These are phyloP conservation scores for Lactarius indigo DNA, from an alignment of 768 basidiomycete genomes.

Conservation along the genomic window DNA sequence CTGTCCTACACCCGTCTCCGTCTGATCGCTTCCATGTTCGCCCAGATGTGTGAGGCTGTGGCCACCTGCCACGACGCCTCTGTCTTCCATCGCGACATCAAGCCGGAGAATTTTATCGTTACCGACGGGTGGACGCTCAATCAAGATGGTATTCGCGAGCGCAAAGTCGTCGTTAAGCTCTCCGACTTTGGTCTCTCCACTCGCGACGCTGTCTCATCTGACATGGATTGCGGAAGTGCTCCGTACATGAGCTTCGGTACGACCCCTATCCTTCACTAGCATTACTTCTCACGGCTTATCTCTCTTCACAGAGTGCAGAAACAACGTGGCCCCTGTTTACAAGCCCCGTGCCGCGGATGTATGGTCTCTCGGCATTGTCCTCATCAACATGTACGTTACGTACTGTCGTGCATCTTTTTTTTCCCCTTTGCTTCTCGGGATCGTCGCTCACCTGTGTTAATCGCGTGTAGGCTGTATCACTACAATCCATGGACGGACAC, in stretches of 20 bases:
- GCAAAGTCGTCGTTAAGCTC: constrained; percentile 93
- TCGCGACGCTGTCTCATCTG: constrained; percentile 79
- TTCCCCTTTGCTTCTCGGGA: constrained; percentile 11
- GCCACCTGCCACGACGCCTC: constrained; percentile 88
- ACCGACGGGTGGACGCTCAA: constrained; percentile 68
- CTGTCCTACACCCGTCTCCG: constrained; percentile 85
- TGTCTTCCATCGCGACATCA: constrained; percentile 97
- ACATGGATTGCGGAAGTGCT: constrained; percentile 98
- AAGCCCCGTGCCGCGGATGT: constrained; percentile 94
- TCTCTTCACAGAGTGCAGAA: constrained; percentile 77
- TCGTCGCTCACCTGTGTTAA: constrained; percentile 16
- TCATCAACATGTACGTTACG: constrained; percentile 86
- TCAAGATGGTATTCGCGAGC: constrained; percentile 59
- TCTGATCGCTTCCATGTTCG: constrained; percentile 95
- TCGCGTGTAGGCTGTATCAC: constrained; percentile 77
- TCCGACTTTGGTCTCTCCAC: constrained; percentile 97
- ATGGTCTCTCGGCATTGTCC: constrained; percentile 97
- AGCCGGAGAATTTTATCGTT: constrained; percentile 98
- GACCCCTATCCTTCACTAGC: constrained; percentile 29
- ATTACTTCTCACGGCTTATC: constrained; percentile 23
- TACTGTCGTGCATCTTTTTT: neutral
- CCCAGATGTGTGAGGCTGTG: constrained; percentile 98
- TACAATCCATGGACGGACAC: constrained; percentile 99
- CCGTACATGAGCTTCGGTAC: constrained; percentile 98
- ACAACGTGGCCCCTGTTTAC: constrained; percentile 94